These are phyloP conservation scores for Diaporthe sp. DNA, from an alignment of 2,329 filamentous ascomycete species.

Conservation along the genomic window DNA sequence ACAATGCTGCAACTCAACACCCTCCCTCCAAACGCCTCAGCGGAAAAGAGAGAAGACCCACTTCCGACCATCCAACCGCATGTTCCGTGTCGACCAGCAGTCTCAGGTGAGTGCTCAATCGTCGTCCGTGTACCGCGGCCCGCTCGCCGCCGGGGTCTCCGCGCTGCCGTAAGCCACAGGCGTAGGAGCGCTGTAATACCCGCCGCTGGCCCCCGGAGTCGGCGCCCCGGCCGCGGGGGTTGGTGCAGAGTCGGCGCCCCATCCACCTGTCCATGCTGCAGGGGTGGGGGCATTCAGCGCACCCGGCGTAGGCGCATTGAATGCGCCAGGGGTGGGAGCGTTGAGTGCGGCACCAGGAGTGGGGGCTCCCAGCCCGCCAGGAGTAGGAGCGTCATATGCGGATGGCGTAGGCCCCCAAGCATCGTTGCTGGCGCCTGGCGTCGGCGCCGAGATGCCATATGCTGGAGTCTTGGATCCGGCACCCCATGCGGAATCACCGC, in stretches of 20 bases:
- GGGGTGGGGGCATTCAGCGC: slow-evolving; percentile 77
- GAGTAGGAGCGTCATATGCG: slow-evolving; percentile 79
- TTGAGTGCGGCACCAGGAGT: slow-evolving; percentile 71
- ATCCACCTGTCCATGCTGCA: slow-evolving; percentile 72
- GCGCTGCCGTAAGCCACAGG: slow-evolving; percentile 71
- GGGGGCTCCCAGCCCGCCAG: slow-evolving; percentile 70
- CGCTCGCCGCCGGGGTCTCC: slow-evolving; percentile 73
- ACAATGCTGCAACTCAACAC: not conserved
- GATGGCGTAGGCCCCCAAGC: slow-evolving; percentile 67
- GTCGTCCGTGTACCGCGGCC: slow-evolving; percentile 67
- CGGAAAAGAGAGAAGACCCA: not conserved
- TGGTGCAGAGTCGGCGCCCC: slow-evolving; percentile 74
- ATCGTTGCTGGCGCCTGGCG: slow-evolving; percentile 71
- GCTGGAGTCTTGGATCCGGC: slow-evolving; percentile 83
- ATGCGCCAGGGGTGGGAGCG: slow-evolving; percentile 80
- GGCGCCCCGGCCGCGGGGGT: slow-evolving; percentile 76
- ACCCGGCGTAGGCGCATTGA: slow-evolving; percentile 74
- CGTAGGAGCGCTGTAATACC: slow-evolving; percentile 73
- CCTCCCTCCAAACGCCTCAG: not conserved
- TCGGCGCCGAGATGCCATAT: slow-evolving; percentile 73
- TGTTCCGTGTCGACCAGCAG: not conserved
- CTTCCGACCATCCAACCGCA: no score
- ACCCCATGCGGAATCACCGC: slow-evolving; percentile 70
- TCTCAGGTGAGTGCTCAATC: slow-evolving; percentile 49
- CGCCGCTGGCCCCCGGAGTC: slow-evolving; percentile 76